phyloP scores from a whole-genome alignment of 2,329 filamentous ascomycete genomes.

The Alternaria sp. region DNA sequence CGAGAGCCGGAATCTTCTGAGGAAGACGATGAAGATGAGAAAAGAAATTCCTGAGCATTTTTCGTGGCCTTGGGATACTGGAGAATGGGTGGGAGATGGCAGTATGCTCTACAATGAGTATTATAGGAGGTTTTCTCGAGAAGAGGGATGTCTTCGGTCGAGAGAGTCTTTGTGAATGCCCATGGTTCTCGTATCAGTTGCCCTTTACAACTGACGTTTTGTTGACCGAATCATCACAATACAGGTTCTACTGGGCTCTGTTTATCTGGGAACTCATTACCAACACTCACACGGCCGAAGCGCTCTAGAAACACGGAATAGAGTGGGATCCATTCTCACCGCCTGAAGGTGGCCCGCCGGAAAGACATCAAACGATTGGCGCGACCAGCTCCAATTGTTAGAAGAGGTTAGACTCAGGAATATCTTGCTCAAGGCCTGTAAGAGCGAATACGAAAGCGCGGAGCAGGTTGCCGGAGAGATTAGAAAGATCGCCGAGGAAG shows the following conservation, averaged over 20 bases:
- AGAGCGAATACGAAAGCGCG: slow-evolving; percentile 13
- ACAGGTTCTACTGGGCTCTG: slow-evolving; percentile 11
- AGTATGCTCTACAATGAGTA: neutral
- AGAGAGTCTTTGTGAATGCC: neutral
- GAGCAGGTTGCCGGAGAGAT: slow-evolving; percentile 12
- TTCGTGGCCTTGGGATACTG: neutral
- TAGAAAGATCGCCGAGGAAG: neutral
- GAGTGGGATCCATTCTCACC: slow-evolving; percentile 10
- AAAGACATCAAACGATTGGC: neutral
- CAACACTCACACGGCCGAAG: slow-evolving; percentile 2
- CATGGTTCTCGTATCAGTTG: accelerated
- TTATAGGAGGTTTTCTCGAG: neutral
- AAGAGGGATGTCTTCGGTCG: neutral
- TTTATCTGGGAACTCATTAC: slow-evolving; percentile 21
- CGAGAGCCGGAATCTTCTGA: neutral
- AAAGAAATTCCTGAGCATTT: neutral
- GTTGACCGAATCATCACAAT: neutral
- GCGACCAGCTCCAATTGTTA: slow-evolving; percentile 8
- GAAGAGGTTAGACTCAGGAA: slow-evolving; percentile 19
- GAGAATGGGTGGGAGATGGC: neutral
- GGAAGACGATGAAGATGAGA: neutral
- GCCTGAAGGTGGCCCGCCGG: neutral
- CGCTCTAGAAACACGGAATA: neutral
- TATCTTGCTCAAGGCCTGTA: slow-evolving; percentile 19
- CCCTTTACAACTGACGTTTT: accelerated